Percentiles rank a stretch among this genome's conserved stretches.
phyloP scores from a whole-genome alignment of 306 rosid species.

The Elaeagnus macrophylla region DNA sequence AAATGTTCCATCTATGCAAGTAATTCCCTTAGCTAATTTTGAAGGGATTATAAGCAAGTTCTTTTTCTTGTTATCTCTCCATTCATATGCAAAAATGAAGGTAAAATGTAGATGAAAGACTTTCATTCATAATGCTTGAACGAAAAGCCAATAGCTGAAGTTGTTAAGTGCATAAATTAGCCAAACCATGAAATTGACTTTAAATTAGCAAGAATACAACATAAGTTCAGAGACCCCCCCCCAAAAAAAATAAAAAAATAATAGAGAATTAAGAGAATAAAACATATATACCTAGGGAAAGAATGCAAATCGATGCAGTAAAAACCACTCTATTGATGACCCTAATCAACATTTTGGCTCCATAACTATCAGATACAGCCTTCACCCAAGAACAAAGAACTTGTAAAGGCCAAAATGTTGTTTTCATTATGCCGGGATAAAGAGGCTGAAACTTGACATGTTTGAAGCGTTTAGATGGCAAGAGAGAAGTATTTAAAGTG shows the following conservation, averaged over 20 bases:
- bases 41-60: no score
- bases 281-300: conserved; percentile 27
- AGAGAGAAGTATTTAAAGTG: conserved; percentile 6
- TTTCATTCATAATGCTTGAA: no score
- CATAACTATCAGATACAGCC: conserved; percentile 1
- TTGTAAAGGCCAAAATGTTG: conserved; percentile 7
- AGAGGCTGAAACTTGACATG: conserved; percentile 13
- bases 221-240: neutral
- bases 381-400: conserved; percentile 7
- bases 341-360: neutral
- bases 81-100: no score
- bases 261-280: neutral
- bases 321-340: conserved; percentile 10
- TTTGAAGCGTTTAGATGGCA: neutral
- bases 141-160: no score
- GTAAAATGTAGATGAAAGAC: no score
- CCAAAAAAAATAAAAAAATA: neutral
- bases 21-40: no score
- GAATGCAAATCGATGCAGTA: conserved; percentile 22
- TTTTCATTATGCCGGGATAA: conserved; percentile 9
- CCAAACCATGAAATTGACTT: no score
- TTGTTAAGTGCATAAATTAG: no score
- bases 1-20: no score
- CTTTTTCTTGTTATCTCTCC: no score
- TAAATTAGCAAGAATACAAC: no score